Percentiles rank a stretch among this genome's conserved stretches.
Evolutionary conservation across 306 rosid species (phyloP).

Genomic region (Chamaecrista fasciculata): DNA sequence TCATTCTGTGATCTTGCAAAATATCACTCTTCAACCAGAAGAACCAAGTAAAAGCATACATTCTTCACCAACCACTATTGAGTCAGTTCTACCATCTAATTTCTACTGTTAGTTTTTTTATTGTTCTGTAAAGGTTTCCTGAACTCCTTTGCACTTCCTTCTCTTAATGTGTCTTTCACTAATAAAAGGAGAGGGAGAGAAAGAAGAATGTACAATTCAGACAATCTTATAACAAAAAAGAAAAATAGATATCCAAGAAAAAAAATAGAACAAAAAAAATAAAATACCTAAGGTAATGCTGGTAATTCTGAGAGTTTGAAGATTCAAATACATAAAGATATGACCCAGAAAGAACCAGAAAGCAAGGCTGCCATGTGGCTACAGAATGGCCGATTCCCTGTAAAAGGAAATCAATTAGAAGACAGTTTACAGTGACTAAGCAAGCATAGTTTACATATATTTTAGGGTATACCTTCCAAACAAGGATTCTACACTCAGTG

Average conservation of each 20-base stretch:
- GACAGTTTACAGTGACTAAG: slow-evolving; percentile 1
- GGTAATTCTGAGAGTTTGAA: slow-evolving; percentile 66
- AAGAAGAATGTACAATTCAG: background rate
- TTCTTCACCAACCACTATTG: no score
- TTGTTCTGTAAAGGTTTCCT: background rate
- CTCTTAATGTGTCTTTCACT: background rate
- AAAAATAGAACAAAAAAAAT: slow-evolving; percentile 1
- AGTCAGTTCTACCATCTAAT: no score
- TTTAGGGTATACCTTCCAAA: slow-evolving; percentile 68
- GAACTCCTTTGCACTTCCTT: background rate
- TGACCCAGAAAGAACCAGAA: slow-evolving; percentile 64
- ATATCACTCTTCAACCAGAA: no score
- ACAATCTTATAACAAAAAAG: background rate
- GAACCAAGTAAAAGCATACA: no score
- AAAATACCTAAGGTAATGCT: slow-evolving; percentile 69
- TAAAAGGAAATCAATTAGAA: slow-evolving; percentile 18
- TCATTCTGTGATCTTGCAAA: no score
- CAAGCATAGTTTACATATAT: slow-evolving; percentile 2
- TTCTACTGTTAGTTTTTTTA: no score
- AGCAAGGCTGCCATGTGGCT: slow-evolving; percentile 89
- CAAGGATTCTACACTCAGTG: slow-evolving; percentile 72
- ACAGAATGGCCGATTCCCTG: slow-evolving; percentile 96
- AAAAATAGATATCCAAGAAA: no score
- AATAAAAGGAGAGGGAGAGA: background rate
- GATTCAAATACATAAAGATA: slow-evolving; percentile 73